phyloP scores from a whole-genome alignment of 306 rosid species.

The Gastrolobium villosum region DNA sequence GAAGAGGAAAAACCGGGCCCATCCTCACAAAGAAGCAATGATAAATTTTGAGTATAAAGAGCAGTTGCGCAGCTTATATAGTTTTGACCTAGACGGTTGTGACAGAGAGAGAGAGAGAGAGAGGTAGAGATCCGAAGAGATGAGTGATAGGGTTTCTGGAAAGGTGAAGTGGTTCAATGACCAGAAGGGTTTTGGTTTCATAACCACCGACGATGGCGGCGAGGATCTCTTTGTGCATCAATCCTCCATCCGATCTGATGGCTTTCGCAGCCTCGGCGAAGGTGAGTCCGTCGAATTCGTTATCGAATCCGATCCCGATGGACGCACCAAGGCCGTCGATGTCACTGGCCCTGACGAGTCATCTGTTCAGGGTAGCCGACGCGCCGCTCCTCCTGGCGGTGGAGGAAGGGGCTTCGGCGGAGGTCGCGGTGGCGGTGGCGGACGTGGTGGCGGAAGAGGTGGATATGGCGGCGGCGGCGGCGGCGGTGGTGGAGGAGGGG shows the following conservation, averaged over 20 bases:
- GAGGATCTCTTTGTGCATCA: constrained; percentile 76
- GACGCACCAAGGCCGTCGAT: constrained; percentile 83
- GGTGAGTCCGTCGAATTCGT: constrained; percentile 75
- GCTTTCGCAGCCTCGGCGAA: constrained; percentile 80
- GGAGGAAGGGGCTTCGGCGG: background rate
- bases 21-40: too few species aligned
- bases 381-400: constrained; percentile 43
- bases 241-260: constrained; percentile 81
- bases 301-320: constrained; percentile 65
- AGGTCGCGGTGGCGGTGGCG: constrained; percentile 39
- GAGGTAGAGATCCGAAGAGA: constrained; percentile 22
- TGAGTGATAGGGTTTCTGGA: constrained; percentile 68
- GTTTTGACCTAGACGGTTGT: background rate
- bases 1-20: too few species aligned
- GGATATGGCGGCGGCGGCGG: constrained; percentile 41
- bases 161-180: constrained; percentile 91
- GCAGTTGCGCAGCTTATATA: too few species aligned
- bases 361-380: constrained; percentile 69
- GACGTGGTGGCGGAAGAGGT: constrained; percentile 20
- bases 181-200: constrained; percentile 82
- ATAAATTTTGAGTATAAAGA: too few species aligned
- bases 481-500: constrained; percentile 41
- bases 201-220: constrained; percentile 50
- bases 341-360: constrained; percentile 72
- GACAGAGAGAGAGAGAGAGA: background rate